A percentile compares a stretch with the other conserved stretches of the same genome.
Conservation (phyloP, 2,329 filamentous ascomycete genomes). For the Aureobasidium subglaciale region DNA sequence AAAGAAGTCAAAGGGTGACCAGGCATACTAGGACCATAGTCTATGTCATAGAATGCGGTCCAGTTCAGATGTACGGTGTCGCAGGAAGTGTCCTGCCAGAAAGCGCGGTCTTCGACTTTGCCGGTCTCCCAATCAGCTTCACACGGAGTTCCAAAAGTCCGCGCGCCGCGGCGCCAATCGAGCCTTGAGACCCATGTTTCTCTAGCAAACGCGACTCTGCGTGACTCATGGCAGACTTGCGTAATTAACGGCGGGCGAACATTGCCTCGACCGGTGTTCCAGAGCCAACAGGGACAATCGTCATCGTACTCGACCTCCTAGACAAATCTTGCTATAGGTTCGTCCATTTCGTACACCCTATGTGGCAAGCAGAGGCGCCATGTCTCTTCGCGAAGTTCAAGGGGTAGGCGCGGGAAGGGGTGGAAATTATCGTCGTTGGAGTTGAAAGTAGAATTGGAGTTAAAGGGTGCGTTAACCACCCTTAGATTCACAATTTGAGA, state of each 20-base stretch:
- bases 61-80: constrained; percentile 2
- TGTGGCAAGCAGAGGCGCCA: constrained; percentile 18
- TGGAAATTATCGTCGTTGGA: constrained; percentile 10
- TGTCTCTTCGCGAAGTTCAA: constrained; percentile 17
- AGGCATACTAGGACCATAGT: neutral
- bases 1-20: constrained; percentile 8
- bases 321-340: neutral
- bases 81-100: constrained; percentile 2
- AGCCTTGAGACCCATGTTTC: neutral
- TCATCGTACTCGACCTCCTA: neutral
- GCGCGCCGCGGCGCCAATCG: neutral
- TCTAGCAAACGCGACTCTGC: constrained; percentile 9
- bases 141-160: neutral
- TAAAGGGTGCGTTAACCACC: neutral
- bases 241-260: constrained; percentile 14
- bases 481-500: neutral
- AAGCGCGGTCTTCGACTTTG: neutral
- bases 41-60: neutral
- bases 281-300: constrained; percentile 5
- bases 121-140: constrained; percentile 3
- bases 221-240: constrained; percentile 16
- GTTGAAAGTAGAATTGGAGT: neutral
- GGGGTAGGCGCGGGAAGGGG: constrained; percentile 15
- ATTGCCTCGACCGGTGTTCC: constrained; percentile 4
- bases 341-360: constrained; percentile 16